Evolutionary conservation across 2,329 filamentous ascomycete genomes (phyloP), one percentile per base, ranked within the genome.

Genomic region (Phaeosphaeria sp.): DNA sequence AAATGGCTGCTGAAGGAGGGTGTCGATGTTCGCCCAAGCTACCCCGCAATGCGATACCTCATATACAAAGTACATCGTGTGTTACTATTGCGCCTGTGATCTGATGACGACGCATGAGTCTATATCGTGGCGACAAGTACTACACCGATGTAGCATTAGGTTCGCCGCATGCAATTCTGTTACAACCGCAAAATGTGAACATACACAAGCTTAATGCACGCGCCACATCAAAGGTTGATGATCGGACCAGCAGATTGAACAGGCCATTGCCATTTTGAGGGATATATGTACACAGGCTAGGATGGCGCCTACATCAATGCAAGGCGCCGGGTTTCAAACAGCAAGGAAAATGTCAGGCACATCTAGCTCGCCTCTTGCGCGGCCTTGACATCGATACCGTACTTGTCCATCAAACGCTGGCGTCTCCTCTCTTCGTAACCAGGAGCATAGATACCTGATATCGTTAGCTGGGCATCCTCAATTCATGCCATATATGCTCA

Each of bases 351-450:
- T 49, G 18, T 48, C 49, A 51, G 61, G 17, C 27, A 56, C 39
- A 39, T 63, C 55, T 60, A 63, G 49, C 44, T 56, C 33, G 57
- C 59, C 61, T 71, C 64, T 53, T 74, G 67, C 42, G 68, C 69
- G 48, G 67, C 71, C 64, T 69, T 70, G 36, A 97, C 88, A 65
- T 96, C 92, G 72, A 96, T 87, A 57, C 93, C 92, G 73, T 97
- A 97, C 78, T 89, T 91, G 79, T 92, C 89, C 85, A 91, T 89
- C 77, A 97, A 85, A 69, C 91, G 86, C 81, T 93, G 84, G 66
- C 87, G 87, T 77, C 93, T 88, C 78, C 93, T 85, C 83, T 96
- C 91, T 68, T 91, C 90, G 75, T 95, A 97, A 51, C 92, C 92
- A 17, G 91, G 89, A 42, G 86, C 90, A 67, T 89, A 85, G 69